Evolutionary conservation across 345 rosid species (phyloP), one percentile per base, ranked within the genome.

Genomic region (Carallia pectinifolia): DNA sequence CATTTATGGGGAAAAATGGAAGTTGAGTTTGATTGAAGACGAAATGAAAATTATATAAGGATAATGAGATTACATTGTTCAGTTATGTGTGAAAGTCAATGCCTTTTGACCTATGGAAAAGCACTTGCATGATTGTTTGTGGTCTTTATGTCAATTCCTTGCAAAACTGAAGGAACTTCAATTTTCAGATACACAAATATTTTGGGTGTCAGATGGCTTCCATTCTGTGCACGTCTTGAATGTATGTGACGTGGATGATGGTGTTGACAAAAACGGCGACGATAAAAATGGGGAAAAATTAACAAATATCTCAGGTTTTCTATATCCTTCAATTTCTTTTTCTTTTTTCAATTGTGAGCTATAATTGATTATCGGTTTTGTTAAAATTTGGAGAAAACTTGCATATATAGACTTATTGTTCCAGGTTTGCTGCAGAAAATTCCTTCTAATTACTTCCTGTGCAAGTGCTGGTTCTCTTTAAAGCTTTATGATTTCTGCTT

Each of bases 141-240:
- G 48, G 15, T 9, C 12, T 44, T 44, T 44, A 12, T 44, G 50
- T 13, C 50, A 10, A 12, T 44, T 44, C 16, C 16, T 50, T 55
- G 7, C 38, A 61, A 65, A 58, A 53, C 64, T 69, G 67, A 76
- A 66, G 63, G 66, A 54, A 23, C 23, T 66, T 70, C 53, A 38
- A 79, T 68, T 70, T 81, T 78, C 80, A 91, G 96, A 85, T 77
- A 69, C 70, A 4, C 89, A 84, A 82, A 82, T 83, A 69, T 69
- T 88, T 75, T 91, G 97, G 96, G 64, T 89, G 52, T 79, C 88
- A 4, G 96, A 91, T 76, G 92, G 93, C 31, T 63, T 66, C 60
- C 79, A 88, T 71, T 83, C 92, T 5, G 77, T 89, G 80, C 88
- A 86, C 58, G 68, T 75, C 69, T 71, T 89, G 71, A 68, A 55